Evolutionary conservation across 2,329 filamentous ascomycete species (phyloP).

Genomic region (Pyrenochaeta sp.): DNA sequence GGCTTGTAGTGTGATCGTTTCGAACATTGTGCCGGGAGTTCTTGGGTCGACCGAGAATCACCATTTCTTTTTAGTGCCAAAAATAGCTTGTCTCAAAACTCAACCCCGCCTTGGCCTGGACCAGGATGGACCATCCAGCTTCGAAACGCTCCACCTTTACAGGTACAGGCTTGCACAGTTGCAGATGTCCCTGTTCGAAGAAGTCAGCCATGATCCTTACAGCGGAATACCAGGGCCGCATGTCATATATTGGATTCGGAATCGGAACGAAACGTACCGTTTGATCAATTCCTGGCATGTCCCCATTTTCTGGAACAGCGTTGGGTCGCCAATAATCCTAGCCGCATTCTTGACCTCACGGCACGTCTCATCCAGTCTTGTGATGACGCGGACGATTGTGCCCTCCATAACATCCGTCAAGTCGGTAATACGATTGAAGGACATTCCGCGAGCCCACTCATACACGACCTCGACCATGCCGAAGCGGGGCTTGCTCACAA

Average conservation of each 20-base stretch:
- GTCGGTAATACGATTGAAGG: constrained; percentile 96
- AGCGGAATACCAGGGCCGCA: constrained; percentile 2
- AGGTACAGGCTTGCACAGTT: constrained; percentile 52
- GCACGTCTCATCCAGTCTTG: constrained; percentile 92
- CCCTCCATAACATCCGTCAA: constrained; percentile 96
- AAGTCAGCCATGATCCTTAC: constrained; percentile 26
- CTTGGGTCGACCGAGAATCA: no score
- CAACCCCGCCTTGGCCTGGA: not conserved
- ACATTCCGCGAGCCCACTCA: constrained; percentile 98
- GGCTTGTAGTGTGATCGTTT: no score
- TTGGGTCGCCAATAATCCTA: constrained; percentile 91
- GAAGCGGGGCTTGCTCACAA: constrained; percentile 85
- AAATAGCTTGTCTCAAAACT: not conserved
- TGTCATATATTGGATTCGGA: constrained; percentile 7
- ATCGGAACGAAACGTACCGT: constrained; percentile 71
- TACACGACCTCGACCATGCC: constrained; percentile 97
- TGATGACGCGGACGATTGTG: constrained; percentile 95
- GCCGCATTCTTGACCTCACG: constrained; percentile 97
- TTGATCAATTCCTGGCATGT: constrained; percentile 97
- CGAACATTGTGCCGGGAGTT: no score
- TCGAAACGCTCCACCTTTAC: constrained; percentile 21
- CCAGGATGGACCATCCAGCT: not conserved
- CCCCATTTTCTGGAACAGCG: constrained; percentile 95
- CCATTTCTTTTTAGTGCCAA: no score
- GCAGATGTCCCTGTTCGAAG: constrained; percentile 49